These are phyloP conservation scores for Francoa sonchifolia DNA, from an alignment of 441 rosid genomes.

Conservation along the genomic window DNA sequence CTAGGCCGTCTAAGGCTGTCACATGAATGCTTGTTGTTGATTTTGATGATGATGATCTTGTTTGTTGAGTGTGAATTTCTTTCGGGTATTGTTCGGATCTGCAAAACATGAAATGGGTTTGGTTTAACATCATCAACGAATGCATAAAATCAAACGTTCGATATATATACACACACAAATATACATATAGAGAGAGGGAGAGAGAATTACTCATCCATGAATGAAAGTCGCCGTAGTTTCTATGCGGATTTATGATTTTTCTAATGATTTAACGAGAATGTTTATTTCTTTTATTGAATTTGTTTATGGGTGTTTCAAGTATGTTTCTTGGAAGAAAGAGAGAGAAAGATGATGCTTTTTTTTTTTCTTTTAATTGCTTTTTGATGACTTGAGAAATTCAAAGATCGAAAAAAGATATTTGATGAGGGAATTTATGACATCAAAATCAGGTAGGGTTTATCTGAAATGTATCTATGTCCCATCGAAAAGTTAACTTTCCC, in stretches of 20 bases:
- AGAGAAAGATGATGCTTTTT: too few relatives aligned
- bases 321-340: background rate
- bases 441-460: too few relatives aligned
- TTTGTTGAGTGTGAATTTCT: conserved; percentile 19
- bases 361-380: too few relatives aligned
- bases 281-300: background rate
- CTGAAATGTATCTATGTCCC: too few relatives aligned
- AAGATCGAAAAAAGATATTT: too few relatives aligned
- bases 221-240: too few relatives aligned
- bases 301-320: background rate
- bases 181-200: background rate
- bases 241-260: background rate
- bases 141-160: background rate
- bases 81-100: conserved; percentile 56
- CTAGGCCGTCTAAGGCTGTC: conserved; percentile 83
- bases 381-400: too few relatives aligned
- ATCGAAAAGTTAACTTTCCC: too few relatives aligned
- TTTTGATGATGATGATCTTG: conserved; percentile 18
- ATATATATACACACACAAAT: background rate
- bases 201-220: conserved; percentile 13
- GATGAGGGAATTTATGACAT: too few relatives aligned
- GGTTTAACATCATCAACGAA: background rate
- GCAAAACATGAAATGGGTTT: conserved; percentile 1
- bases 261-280: background rate
- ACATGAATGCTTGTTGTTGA: conserved; percentile 82